Evolutionary conservation across 148 eudicot species (phyloP).

Genomic region (Pharnaceum exiguum): DNA sequence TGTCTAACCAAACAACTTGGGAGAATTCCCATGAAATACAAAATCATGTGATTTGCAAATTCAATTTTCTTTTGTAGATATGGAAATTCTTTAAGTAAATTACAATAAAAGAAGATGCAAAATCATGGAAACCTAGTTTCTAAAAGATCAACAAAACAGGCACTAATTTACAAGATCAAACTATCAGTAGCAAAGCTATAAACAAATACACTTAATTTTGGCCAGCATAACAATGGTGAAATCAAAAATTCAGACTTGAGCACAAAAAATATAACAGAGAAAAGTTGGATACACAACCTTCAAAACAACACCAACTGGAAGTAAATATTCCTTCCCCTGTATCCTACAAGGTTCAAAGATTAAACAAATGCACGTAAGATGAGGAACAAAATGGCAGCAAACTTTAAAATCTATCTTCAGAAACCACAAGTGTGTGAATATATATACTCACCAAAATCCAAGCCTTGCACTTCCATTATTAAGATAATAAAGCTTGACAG

Average conservation of each 20-base stretch:
- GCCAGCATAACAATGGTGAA: too few species aligned
- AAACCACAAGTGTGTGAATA: not conserved
- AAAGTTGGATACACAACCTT: conserved; percentile 43
- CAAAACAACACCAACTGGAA: conserved; percentile 82
- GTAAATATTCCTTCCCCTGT: conserved; percentile 72
- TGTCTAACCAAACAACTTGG: too few species aligned
- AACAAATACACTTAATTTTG: not conserved
- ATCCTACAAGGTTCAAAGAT: conserved; percentile 61
- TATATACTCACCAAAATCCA: conserved; percentile 90
- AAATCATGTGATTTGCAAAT: too few species aligned
- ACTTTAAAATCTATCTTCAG: not conserved
- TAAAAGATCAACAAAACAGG: too few species aligned
- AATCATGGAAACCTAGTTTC: too few species aligned
- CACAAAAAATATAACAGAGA: conserved; percentile 9
- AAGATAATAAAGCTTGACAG: conserved; percentile 76
- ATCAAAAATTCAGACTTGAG: not conserved
- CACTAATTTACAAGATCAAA: not conserved
- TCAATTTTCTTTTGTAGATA: too few species aligned
- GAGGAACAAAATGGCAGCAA: not conserved
- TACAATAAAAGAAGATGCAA: too few species aligned
- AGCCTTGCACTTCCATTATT: conserved; percentile 95
- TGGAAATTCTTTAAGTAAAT: too few species aligned
- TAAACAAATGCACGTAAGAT: conserved; percentile 7
- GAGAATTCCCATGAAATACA: too few species aligned
- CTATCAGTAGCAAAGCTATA: not conserved